Base-by-base conservation (phyloP, 768 basidiomycete species). In the Lactifluus rugatus region DNA sequence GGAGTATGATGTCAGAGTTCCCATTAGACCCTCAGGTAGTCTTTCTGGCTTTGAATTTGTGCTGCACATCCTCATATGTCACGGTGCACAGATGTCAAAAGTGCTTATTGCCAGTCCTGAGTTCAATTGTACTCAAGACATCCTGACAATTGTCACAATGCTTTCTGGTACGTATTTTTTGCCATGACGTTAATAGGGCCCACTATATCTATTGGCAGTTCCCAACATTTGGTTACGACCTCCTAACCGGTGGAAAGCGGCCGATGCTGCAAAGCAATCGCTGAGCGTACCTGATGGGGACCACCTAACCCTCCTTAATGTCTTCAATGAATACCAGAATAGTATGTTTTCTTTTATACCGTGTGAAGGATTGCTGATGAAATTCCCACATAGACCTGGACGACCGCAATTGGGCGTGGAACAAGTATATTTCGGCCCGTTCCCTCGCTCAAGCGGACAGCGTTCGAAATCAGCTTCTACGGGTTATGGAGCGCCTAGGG, bases 201-300 rank as follows among this genome's bases (percentile, higher is more conserved):
- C n/a, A 32, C 14, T 16, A 16, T n/a, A 37, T n/a, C 28, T 3
- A 7, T 14, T 19, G 32, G 11, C 44, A 86, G 92, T 95, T 0
- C 93, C 95, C 0, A 96, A 88, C 67, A 81, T 96, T n/a, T 98
- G 93, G 85, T 72, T 95, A 50, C 83, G 95, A 37, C 96, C 95
- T 1, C 83, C 85, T 57, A 90, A 87, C 65, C 84, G 86, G 57
- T 78, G 90, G 54, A 87, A 86, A 64, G 91, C 96, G 66, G 94
- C 96, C 17, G 95, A 97, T 68, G 82, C 83, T 34, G 94, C 96
- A 3, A 97, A 97, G 70, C 87, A 89, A 2, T 64, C 85, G 61
- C 78, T 98, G 52, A 86, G 85, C 9, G 86, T 97, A 50, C 96
- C 94, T 0, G 92, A 93, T 60, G 89, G 95, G n/a, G 95, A 99